A percentile compares a stretch with the other conserved stretches of the same genome.
phyloP scores from a whole-genome alignment of 1,284 basidiomycete genomes.

The Sanghuangporus sanghuang region DNA sequence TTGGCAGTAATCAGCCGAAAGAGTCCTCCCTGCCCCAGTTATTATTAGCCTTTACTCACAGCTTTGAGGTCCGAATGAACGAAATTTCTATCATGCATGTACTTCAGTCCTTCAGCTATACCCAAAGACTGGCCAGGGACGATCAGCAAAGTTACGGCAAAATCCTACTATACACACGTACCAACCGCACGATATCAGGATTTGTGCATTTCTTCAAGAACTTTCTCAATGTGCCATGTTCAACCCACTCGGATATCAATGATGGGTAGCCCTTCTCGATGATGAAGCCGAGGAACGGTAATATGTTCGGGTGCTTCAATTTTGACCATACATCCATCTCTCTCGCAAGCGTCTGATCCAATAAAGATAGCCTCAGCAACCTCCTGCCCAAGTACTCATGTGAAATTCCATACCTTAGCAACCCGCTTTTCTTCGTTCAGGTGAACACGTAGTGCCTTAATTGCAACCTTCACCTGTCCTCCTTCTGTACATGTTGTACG shows the following conservation, averaged over 20 bases:
- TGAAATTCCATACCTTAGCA: not conserved
- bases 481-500: no score
- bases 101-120: slow-evolving; percentile 8
- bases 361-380: not conserved
- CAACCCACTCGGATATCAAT: slow-evolving; percentile 12
- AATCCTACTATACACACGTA: not conserved
- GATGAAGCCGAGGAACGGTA: slow-evolving; percentile 6
- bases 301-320: slow-evolving; percentile 7
- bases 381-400: not conserved
- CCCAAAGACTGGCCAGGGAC: not conserved
- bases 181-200: not conserved
- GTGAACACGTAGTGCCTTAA: slow-evolving; percentile 7
- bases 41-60: not conserved
- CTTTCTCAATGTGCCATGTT: not conserved
- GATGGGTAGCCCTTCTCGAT: slow-evolving; percentile 1
- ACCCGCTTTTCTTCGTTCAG: not conserved
- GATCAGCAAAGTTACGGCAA: not conserved
- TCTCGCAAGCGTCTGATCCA: not conserved
- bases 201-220: not conserved
- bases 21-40: not conserved
- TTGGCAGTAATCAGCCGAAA: not conserved
- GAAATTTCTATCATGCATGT: slow-evolving; percentile 2
- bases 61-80: slow-evolving; percentile 11
- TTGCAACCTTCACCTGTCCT: slow-evolving; percentile 3
- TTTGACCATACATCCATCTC: slow-evolving; percentile 14